A percentile compares a stretch with the other conserved stretches of the same genome.
These are phyloP conservation scores for Acacia acuminata DNA, from an alignment of 306 rosid species.

Conservation along the genomic window DNA sequence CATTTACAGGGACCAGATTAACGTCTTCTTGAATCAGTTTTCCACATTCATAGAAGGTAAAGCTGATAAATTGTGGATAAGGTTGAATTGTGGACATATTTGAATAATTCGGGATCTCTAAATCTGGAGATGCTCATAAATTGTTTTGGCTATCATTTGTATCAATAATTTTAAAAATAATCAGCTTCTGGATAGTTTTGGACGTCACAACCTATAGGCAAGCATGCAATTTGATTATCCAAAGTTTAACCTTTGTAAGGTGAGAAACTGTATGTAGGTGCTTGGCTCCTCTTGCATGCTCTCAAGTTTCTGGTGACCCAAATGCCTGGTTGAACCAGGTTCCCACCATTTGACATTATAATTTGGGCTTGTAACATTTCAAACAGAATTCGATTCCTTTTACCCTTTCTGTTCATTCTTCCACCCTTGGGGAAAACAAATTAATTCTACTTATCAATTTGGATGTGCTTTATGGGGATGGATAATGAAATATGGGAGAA, in stretches of 20 bases:
- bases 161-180: background rate
- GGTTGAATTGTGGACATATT: background rate
- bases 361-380: background rate
- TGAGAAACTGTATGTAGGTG: background rate
- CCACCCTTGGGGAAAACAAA: background rate
- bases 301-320: background rate
- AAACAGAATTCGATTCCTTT: background rate
- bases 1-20: constrained; percentile 75
- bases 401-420: background rate
- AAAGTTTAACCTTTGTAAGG: background rate
- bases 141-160: background rate
- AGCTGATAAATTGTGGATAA: background rate
- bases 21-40: constrained; percentile 64
- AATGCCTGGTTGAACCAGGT: background rate
- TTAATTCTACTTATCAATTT: background rate
- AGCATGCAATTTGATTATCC: background rate
- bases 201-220: background rate
- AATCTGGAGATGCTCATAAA: background rate
- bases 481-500: background rate
- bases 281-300: background rate
- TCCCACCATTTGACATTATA: background rate
- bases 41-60: constrained; percentile 80
- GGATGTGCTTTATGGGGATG: background rate
- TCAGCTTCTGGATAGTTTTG: background rate
- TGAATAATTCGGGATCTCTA: background rate